Conservation (phyloP, 139 green algal genomes). For the Chlorella sp. region DNA sequence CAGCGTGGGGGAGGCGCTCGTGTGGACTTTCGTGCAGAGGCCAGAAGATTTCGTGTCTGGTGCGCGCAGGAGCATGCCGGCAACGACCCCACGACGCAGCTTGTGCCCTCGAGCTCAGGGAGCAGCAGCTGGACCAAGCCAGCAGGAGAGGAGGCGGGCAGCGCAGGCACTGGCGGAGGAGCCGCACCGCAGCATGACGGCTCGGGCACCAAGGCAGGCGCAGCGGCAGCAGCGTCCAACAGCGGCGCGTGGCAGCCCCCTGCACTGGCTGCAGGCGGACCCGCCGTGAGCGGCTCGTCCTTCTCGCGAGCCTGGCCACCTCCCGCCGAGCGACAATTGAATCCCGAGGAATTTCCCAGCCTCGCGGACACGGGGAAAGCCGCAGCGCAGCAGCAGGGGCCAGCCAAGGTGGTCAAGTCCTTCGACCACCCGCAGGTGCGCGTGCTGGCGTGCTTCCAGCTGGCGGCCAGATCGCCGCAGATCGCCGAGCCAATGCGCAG, state of each 20-base stretch:
- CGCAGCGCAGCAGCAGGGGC: too few relatives aligned
- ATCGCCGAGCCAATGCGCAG: too few relatives aligned
- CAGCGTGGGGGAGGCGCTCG: too few relatives aligned
- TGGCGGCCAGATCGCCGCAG: too few relatives aligned
- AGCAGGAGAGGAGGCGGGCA: background rate
- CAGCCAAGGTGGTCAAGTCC: background rate
- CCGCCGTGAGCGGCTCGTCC: too few relatives aligned
- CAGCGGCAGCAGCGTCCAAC: too few relatives aligned
- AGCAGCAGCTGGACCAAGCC: constrained; percentile 35
- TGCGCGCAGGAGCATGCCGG: constrained; percentile 66
- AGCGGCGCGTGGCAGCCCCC: constrained; percentile 1
- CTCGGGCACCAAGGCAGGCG: background rate
- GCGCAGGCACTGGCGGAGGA: too few relatives aligned
- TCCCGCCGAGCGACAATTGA: constrained; percentile 51
- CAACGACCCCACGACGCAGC: constrained; percentile 63
- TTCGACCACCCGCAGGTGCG: constrained; percentile 33
- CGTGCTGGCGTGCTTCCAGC: too few relatives aligned
- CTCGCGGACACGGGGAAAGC: constrained; percentile 55
- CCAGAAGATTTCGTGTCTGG: too few relatives aligned
- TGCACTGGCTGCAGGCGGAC: background rate
- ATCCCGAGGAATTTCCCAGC: constrained; percentile 66
- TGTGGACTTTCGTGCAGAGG: too few relatives aligned
- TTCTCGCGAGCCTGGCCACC: too few relatives aligned
- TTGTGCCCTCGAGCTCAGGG: constrained; percentile 46
- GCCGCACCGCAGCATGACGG: constrained; percentile 46